Evolutionary conservation across 306 rosid genomes (phyloP), one percentile per base, ranked within the genome.

Genomic region (Sesbania bispinosa): DNA sequence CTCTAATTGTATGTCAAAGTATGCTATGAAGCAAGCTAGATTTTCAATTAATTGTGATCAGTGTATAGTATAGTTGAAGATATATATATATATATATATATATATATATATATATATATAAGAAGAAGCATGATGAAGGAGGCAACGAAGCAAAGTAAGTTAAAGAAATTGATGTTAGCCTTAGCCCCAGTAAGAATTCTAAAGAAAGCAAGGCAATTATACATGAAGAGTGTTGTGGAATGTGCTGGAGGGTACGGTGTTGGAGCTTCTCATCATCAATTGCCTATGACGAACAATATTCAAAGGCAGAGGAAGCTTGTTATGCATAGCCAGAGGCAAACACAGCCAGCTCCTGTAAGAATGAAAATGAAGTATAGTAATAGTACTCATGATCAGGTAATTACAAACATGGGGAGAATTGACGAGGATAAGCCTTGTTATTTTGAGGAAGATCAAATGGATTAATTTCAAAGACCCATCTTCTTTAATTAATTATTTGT

Each of bases 381-480:
- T 41, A 2, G 74, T 62, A 60, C 57, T 62, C 78, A 76, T 62
- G 62, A 27, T 1, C 3, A 35, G 39, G 39, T 35, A 35, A 35
- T 79, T 76, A 74, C 66, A 58, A 79, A 73, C 27, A 81, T 86
- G 71, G 81, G 45, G 43, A 78, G 79, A 62, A 87, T 87, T 41
- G 92, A 87, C 13, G 87, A 84, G 68, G 92, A 87, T 13, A 80
- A 29, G 21, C 79, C 77, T 62, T 80, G 84, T 65, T 20, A 10
- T 67, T 87, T 82, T 80, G 69, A 75, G 63, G 81, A 79, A 33
- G 77, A 84, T 24, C 65, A 77, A 10, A 30, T n/a, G n/a, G n/a
- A 32, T 35, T 10, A 35, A 35, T 67, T 55, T 26, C 38, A 6
- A 71, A 42, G 45, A 62, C 45, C 6, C 79, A 29, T 58, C 27